phyloP scores from a whole-genome alignment of 495 filamentous ascomycete species.

The Neurospora sp. region DNA sequence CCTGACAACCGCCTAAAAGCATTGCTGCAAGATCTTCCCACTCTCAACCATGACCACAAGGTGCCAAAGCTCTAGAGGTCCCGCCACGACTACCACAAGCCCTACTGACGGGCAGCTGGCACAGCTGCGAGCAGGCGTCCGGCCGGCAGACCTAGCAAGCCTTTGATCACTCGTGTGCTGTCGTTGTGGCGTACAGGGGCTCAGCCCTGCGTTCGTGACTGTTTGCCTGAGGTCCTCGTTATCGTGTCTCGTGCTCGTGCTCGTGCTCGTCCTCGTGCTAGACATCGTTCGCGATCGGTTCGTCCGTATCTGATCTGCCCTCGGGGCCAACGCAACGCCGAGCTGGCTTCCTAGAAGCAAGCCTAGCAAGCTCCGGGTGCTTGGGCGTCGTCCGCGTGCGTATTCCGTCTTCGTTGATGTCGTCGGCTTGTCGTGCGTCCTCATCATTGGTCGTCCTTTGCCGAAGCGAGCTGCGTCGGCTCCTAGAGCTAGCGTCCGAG shows the following conservation, averaged over 20 bases:
- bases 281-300: neutral
- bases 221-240: neutral
- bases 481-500: neutral
- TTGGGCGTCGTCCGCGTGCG: neutral
- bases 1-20: neutral
- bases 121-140: neutral
- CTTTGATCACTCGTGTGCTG: neutral
- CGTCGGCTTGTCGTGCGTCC: neutral
- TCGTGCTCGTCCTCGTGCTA: no score
- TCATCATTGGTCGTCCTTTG: neutral
- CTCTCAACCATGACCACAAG: neutral
- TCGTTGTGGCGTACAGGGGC: no score
- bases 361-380: neutral
- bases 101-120: neutral
- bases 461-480: neutral
- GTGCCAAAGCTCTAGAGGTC: neutral
- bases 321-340: neutral
- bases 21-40: neutral
- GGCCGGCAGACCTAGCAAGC: neutral
- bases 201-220: neutral
- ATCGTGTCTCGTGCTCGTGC: neutral
- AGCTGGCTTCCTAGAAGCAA: neutral
- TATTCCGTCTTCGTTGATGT: neutral
- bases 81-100: neutral
- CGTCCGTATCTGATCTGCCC: neutral